Conservation (phyloP, 2,329 filamentous ascomycete species). For the Arthrobotrys conoides region DNA sequence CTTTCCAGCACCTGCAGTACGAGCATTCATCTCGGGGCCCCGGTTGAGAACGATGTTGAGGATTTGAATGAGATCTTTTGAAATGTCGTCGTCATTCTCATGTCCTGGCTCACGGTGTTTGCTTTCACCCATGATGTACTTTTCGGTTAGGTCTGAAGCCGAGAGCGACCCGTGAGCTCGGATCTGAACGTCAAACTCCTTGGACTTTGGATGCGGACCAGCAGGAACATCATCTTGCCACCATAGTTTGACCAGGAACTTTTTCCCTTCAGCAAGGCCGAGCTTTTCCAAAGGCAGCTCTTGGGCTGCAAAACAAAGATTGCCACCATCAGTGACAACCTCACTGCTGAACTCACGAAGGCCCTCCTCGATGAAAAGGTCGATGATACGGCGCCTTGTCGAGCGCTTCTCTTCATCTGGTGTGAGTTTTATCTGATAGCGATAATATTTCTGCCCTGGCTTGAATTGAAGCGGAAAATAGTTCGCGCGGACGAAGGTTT, state of each 20-base stretch:
- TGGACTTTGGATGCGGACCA: conserved; percentile 4
- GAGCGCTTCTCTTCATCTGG: conserved; percentile 35
- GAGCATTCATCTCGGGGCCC: conserved; percentile 29
- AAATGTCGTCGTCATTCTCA: not conserved
- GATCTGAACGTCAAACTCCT: conserved; percentile 23
- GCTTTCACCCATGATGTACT: conserved; percentile 34
- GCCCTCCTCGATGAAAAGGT: conserved; percentile 35
- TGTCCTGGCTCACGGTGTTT: conserved; percentile 27
- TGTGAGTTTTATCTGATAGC: conserved; percentile 33
- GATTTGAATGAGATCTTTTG: conserved; percentile 28
- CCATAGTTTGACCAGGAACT: conserved; percentile 37
- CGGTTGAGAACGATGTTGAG: conserved; percentile 45
- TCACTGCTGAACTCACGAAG: conserved; percentile 1
- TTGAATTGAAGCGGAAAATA: conserved; percentile 39
- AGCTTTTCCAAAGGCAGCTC: conserved; percentile 33
- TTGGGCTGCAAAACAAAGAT: conserved; percentile 12
- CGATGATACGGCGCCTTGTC: conserved; percentile 27
- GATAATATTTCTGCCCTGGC: conserved; percentile 15
- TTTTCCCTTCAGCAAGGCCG: not conserved
- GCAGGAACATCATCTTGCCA: conserved; percentile 33
- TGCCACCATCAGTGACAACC: conserved; percentile 36
- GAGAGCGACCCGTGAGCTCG: not conserved
- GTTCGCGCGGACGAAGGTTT: conserved; percentile 36
- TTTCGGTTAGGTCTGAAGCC: conserved; percentile 22
- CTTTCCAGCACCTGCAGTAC: conserved; percentile 69